phyloP scores from a whole-genome alignment of 169 alveolate species.

The Perkinsus olseni region DNA sequence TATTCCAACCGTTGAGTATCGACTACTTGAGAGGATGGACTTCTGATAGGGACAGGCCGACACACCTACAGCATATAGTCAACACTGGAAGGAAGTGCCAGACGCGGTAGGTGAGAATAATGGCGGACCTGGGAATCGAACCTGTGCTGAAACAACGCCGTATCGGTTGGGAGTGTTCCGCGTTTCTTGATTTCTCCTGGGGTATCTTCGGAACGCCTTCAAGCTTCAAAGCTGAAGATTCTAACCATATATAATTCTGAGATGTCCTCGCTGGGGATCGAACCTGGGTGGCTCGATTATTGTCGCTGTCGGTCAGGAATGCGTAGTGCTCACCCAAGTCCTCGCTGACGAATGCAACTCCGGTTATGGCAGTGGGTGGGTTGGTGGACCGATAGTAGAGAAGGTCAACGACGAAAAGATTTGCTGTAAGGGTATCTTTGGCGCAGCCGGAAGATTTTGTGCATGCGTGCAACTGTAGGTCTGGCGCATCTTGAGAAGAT shows the following conservation, averaged over 20 bases:
- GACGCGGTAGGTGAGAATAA: background rate
- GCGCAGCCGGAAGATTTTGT: background rate
- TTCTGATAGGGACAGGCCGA: background rate
- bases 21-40: background rate
- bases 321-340: background rate
- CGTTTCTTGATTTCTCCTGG: too few relatives aligned
- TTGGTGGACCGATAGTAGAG: background rate
- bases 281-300: too few relatives aligned
- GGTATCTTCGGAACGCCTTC: too few relatives aligned
- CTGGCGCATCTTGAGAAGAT: background rate
- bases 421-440: background rate
- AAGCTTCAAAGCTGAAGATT: too few relatives aligned
- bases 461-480: background rate
- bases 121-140: background rate
- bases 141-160: too few relatives aligned
- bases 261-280: too few relatives aligned
- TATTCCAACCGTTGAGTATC: background rate
- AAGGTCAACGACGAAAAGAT: background rate
- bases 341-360: background rate
- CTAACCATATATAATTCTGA: background rate
- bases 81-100: background rate
- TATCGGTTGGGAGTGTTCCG: too few relatives aligned
- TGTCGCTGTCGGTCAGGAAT: background rate
- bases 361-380: background rate
- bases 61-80: background rate